These are phyloP conservation scores for Sarcomyxa edulis DNA, from an alignment of 768 basidiomycete genomes.

Conservation along the genomic window DNA sequence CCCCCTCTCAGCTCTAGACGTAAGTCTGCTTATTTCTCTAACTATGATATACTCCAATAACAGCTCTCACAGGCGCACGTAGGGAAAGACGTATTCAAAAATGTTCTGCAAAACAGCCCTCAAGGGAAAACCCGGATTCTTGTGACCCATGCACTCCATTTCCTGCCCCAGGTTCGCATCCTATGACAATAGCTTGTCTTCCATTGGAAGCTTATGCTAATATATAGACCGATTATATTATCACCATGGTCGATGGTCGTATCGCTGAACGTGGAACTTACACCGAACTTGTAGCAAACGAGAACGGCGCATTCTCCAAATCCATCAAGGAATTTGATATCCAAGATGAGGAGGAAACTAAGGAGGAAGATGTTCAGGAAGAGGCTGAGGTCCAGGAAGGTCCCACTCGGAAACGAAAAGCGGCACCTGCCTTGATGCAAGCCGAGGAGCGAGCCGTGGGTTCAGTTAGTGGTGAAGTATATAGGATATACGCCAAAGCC, in stretches of 20 bases:
- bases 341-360: conserved; percentile 50
- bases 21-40: too few species aligned
- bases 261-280: conserved; percentile 83
- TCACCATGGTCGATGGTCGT: conserved; percentile 68
- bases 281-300: conserved; percentile 54
- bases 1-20: conserved; percentile 9
- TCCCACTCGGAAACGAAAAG: conserved; percentile 26
- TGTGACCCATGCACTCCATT: conserved; percentile 89
- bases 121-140: conserved; percentile 76
- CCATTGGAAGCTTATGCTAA: too few species aligned
- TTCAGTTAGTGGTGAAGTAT: conserved; percentile 50
- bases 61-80: conserved; percentile 93
- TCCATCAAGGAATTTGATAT: conserved; percentile 76
- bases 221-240: conserved; percentile 89
- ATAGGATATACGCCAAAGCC: conserved; percentile 61
- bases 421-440: conserved; percentile 66
- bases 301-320: conserved; percentile 61
- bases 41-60: conserved; percentile 59
- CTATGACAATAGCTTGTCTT: too few species aligned
- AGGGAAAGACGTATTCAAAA: conserved; percentile 81
- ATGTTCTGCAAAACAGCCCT: conserved; percentile 65
- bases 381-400: conserved; percentile 18
- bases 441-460: conserved; percentile 80
- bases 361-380: conserved; percentile 37
- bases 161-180: conserved; percentile 83